phyloP scores from a whole-genome alignment of 345 rosid genomes.

The Microcos paniculata region DNA sequence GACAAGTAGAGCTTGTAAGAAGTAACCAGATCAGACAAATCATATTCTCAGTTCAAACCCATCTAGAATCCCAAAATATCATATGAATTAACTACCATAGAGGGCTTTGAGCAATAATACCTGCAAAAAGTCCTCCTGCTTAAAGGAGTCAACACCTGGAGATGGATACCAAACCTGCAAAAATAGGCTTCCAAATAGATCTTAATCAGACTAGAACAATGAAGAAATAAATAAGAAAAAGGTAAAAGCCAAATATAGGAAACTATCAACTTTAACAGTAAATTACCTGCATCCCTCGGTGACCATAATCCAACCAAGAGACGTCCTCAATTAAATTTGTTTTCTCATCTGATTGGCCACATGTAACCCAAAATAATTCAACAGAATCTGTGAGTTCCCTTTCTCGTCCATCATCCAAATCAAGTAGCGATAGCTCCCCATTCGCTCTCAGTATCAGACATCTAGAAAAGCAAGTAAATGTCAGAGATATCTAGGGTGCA shows the following conservation, averaged over 20 bases:
- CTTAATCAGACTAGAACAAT: conserved; percentile 43
- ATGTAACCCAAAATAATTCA: conserved; percentile 98
- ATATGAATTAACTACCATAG: neutral
- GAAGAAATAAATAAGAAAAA: neutral
- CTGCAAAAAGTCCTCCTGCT: conserved; percentile 98
- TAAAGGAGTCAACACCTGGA: conserved; percentile 80
- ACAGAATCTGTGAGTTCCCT: conserved; percentile 94
- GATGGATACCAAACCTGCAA: conserved; percentile 99
- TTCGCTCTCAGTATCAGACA: conserved; percentile 89
- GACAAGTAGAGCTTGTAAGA: neutral
- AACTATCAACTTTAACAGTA: conserved; percentile 11
- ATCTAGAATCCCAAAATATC: neutral
- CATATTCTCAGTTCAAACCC: neutral
- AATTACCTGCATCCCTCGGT: conserved; percentile 98
- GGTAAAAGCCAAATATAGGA: neutral
- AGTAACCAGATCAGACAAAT: neutral
- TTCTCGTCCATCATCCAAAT: conserved; percentile 96
- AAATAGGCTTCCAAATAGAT: conserved; percentile 45
- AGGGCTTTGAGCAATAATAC: conserved; percentile 32
- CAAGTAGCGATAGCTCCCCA: conserved; percentile 95
- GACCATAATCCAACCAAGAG: conserved; percentile 97
- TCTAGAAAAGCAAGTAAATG: conserved; percentile 41
- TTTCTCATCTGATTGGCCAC: conserved; percentile 89
- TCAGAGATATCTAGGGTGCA: conserved; percentile 29
- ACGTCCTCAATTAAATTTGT: conserved; percentile 90